Conservation (phyloP, 352 stramenopile genomes). For the Phytophthora quininea region DNA sequence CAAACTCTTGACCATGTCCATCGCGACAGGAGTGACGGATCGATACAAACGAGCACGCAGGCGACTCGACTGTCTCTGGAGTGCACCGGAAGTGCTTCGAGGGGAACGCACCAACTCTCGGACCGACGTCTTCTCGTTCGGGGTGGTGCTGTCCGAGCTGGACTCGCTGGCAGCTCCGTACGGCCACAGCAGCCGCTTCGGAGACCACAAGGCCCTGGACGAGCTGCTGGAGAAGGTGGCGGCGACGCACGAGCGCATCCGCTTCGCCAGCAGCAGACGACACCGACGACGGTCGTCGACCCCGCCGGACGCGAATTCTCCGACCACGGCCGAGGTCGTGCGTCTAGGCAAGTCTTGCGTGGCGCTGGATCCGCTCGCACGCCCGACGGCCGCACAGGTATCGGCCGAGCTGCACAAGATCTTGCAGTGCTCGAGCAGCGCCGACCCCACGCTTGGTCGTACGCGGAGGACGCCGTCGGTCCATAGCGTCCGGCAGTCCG, state of each 20-base stretch:
- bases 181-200: conserved; percentile 14
- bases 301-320: conserved; percentile 16
- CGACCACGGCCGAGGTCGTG: conserved; percentile 26
- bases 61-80: conserved; percentile 31
- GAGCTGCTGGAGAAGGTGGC: conserved; percentile 47
- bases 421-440: conserved; percentile 21
- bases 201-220: conserved; percentile 18
- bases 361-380: conserved; percentile 42
- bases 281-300: conserved; percentile 13
- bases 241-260: conserved; percentile 27
- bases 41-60: conserved; percentile 21
- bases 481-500: conserved; percentile 12
- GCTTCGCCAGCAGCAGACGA: conserved; percentile 30
- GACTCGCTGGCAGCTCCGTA: conserved; percentile 38
- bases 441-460: conserved; percentile 20
- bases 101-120: conserved; percentile 46
- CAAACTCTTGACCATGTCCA: conserved; percentile 19
- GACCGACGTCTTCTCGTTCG: conserved; percentile 65
- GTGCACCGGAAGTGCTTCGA: conserved; percentile 57
- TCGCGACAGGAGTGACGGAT: conserved; percentile 24
- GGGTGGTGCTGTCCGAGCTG: conserved; percentile 60
- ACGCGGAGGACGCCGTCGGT: conserved; percentile 14
- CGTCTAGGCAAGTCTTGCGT: conserved; percentile 52
- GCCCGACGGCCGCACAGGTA: conserved; percentile 48
- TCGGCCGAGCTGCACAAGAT: conserved; percentile 45